These are phyloP conservation scores for Cucumis sativus DNA, from an alignment of 306 rosid genomes.

Conservation along the genomic window DNA sequence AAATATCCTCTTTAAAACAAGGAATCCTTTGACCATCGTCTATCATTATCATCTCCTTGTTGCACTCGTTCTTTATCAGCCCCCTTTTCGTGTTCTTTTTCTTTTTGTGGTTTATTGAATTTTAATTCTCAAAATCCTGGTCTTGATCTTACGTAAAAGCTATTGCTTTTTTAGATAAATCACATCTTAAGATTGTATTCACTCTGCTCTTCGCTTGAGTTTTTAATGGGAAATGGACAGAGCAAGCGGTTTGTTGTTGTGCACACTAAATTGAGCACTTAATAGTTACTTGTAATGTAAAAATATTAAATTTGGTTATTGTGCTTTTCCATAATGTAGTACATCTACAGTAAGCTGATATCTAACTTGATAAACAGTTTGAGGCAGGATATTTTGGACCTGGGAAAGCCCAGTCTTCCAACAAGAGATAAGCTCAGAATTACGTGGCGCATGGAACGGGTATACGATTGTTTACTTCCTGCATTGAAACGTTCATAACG, in stretches of 20 bases:
- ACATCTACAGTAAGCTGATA: slow-evolving; percentile 4
- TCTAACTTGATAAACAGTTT: slow-evolving; percentile 36
- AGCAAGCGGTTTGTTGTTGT: background rate
- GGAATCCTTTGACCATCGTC: background rate
- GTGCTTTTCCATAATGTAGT: background rate
- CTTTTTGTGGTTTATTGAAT: background rate
- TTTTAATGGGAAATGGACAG: too few species aligned
- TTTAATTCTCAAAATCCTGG: background rate
- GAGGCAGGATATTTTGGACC: slow-evolving; percentile 51
- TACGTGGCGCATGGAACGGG: slow-evolving; percentile 39
- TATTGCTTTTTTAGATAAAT: background rate
- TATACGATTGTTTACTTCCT: slow-evolving; percentile 74
- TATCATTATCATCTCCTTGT: background rate
- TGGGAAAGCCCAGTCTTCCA: slow-evolving; percentile 59
- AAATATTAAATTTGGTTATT: background rate
- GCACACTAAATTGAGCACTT: background rate
- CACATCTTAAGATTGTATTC: background rate
- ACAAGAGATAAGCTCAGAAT: slow-evolving; percentile 38
- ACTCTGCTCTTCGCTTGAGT: background rate
- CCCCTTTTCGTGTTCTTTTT: background rate
- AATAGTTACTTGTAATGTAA: background rate
- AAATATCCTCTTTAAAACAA: background rate
- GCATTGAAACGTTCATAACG: slow-evolving; percentile 16
- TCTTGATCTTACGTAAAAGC: background rate
- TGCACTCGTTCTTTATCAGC: too few species aligned